Evolutionary conservation across 2,329 filamentous ascomycete genomes (phyloP).

Genomic region (Neonectria ditissima): DNA sequence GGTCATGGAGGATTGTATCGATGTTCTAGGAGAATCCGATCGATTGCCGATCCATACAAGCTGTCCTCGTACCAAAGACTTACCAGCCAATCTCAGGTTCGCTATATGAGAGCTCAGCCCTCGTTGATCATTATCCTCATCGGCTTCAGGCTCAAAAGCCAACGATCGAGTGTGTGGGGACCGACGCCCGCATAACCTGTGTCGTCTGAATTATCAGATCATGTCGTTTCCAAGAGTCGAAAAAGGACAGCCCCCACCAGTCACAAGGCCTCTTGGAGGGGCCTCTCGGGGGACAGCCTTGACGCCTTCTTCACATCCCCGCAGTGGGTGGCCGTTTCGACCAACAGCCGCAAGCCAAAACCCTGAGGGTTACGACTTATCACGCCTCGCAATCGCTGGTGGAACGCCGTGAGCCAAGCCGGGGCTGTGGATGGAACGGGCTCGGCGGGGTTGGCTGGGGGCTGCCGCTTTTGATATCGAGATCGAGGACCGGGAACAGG

Average conservation of each 20-base stretch:
- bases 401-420: constrained; percentile 2
- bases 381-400: background rate
- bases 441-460: constrained; percentile 15
- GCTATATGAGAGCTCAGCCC: background rate
- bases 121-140: constrained; percentile 13
- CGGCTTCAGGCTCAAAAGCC: background rate
- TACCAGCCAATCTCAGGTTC: background rate
- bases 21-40: constrained; percentile 13
- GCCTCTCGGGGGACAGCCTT: background rate
- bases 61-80: constrained; percentile 1
- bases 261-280: constrained; percentile 20
- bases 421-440: background rate
- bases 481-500: constrained; percentile 25
- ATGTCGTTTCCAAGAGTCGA: constrained; percentile 12
- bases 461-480: constrained; percentile 21
- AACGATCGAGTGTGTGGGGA: constrained; percentile 9
- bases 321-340: constrained; percentile 16
- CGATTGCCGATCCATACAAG: constrained; percentile 24
- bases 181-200: constrained; percentile 5
- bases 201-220: constrained; percentile 26
- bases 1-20: background rate
- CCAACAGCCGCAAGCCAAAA: background rate
- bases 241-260: constrained; percentile 8
- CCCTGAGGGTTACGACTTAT: constrained; percentile 1
- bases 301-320: constrained; percentile 4